Base-by-base conservation (phyloP, 176 grass and related monocot species). In the Raddia guianensis region DNA sequence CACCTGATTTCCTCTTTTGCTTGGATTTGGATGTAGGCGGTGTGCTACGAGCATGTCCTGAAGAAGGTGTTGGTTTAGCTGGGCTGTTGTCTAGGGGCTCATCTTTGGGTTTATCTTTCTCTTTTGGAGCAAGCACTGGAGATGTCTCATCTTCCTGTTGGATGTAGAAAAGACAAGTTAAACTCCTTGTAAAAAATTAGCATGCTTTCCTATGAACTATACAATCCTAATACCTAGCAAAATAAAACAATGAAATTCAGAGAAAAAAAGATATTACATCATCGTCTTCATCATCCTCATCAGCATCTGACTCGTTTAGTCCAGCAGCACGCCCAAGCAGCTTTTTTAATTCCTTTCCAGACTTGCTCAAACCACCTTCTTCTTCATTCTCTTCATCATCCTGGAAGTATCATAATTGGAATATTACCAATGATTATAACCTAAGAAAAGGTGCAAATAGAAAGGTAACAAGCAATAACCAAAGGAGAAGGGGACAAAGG, bases 311-410 rank as follows among this genome's bases (percentile, higher is more conserved):
- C 57, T 94, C 92, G 81, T 98, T 94, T 77, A 91, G 68, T 74
- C 96, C 96, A 78, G 90, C 88, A 87, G 92, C 84, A 60, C 86
- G 83, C 42, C 96, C 96, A 72, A 98, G 96, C 53, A 98, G 82
- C 13, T 95, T 98, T 64, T 98, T 98, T 70, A 98, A 83, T 56
- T 98, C 96, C 79, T 98, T 98, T 68, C 96, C 96, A 49, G 96
- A 98, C 77, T 98, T 98, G 81, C 96, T 98, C 56, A 98, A 34
- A 50, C 92, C 96, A 82, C 96, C 96, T 69, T 98, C 92, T 90
- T 98, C 94, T 80, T 97, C 96, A 70, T 92, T 93, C 61, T 98
- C 88, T 68, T 98, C 96, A 40, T 98, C 96, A 85, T 98, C 96
- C 87, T 98, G 73, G 21, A 71, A 62, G 52, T 49, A 79, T 27